A percentile compares a stretch with the other conserved stretches of the same genome.
Evolutionary conservation across 306 rosid species (phyloP).

Genomic region (Inga oerstediana): DNA sequence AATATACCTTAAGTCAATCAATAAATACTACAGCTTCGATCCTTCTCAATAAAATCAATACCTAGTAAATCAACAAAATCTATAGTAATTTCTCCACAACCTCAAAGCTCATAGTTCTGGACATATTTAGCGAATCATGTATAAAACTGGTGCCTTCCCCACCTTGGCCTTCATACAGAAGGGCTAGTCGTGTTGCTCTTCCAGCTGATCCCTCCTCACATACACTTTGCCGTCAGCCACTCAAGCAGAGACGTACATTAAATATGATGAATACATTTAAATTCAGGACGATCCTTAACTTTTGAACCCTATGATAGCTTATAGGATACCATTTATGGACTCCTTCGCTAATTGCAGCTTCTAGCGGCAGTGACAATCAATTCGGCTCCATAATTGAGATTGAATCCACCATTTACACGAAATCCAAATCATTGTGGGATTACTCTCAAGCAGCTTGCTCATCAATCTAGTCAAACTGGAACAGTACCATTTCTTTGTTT

Average conservation of each 20-base stretch:
- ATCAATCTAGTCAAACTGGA: background rate
- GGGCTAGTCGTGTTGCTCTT: background rate
- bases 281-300: background rate
- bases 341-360: background rate
- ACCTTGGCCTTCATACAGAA: background rate
- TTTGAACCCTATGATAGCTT: background rate
- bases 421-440: background rate
- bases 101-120: background rate
- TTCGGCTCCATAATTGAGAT: background rate
- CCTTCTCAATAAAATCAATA: too few relatives aligned
- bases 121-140: background rate
- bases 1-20: too few relatives aligned
- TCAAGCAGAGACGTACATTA: background rate
- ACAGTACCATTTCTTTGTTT: background rate
- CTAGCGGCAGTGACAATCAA: background rate
- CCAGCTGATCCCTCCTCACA: too few relatives aligned
- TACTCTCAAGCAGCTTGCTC: background rate
- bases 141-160: background rate
- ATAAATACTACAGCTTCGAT: too few relatives aligned
- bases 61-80: too few relatives aligned
- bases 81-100: background rate
- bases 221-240: background rate
- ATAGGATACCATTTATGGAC: background rate
- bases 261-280: background rate
- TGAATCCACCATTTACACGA: background rate